Evolutionary conservation across 495 filamentous ascomycete genomes (phyloP), one percentile per base, ranked within the genome.

Genomic region (Talaromyces borbonicus): DNA sequence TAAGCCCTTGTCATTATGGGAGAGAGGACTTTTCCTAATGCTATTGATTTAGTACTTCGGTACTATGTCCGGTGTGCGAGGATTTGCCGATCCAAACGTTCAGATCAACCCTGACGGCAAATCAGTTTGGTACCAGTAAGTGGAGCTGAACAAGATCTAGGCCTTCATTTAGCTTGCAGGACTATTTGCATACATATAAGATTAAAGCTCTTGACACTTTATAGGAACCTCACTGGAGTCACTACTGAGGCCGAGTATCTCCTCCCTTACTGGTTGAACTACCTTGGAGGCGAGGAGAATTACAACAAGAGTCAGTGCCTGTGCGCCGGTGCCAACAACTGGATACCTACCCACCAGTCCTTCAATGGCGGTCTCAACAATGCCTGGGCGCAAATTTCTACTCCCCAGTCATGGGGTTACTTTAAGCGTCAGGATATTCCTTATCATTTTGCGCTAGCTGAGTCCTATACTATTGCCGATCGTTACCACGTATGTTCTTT

Each of bases 61-160:
- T 26, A 43, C 40, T 16, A 43, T 43, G 40, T 29, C 40, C 5
- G 40, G 40, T 43, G 40, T 43, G n/a, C 40, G 40, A 16, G 40
- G 40, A 22, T 43, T 43, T 43, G 40, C 40, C 40, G 40, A 43
- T 43, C 40, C 40, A 9, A 43, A 43, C 20, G 40, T 43, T n/a
- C 40, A 43, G 40, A 43, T 43, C 23, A 43, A 43, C 40, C 40
- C 24, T 23, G 40, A 43, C n/a, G 40, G 40, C 14, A 26, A 30
- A 18, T 43, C 40, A 12, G 40, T 43, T 27, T 43, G 40, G 40
- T 43, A 43, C 23, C 40, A 43, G 40, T 43, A 43, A 26, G 40
- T 30, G 14, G 14, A 36, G 32, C 15, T 8, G 14, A 16, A 35
- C 12, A 15, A 35, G 32, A 35, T 35, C 32, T 8, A n/a, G n/a